Base-by-base conservation (phyloP, 768 basidiomycete genomes). In the Leccinellum rugosiceps region DNA sequence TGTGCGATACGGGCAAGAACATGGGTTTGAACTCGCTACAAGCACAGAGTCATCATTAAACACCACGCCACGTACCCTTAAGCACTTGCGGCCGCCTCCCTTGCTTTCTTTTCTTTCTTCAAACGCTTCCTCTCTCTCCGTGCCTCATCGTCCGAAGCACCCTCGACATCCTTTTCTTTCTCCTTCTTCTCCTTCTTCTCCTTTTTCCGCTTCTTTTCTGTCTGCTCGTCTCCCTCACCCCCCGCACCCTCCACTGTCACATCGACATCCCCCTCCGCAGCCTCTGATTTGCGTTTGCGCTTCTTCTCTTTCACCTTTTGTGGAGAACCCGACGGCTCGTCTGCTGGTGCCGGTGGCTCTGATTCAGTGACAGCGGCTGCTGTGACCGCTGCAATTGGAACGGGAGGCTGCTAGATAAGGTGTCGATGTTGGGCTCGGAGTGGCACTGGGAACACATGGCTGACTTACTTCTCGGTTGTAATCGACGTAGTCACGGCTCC, bases 401-500 rank as follows among this genome's bases (percentile, higher is more conserved):
- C 68, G 21, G 79, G 73, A n/a, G 77, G 72, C 58, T 77, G 75
- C 74, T 78, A 60, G 62, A 43, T 19, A 30, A 58, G 56, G 14
- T 48, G 25, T 66, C 34, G 19, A 46, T 38, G 43, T 9, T 23
- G 6, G 23, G n/a, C n/a, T 19, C n/a, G 45, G 4, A 6, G n/a
- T 35, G 50, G 32, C 30, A 31, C 17, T 5, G 10, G 48, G 3
- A n/a, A 43, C 14, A 15, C 41, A 13, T 21, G 25, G 19, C 62
- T 65, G 61, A 77, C 59, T 59, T 50, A 80, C 82, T 53, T 88
- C 88, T 47, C 89, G 86, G 61, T 81, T 87, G 74, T 96, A 98
- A 72, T 99, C 97, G 53, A 96, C 83, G 71, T 99, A 98, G 68
- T 93, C 92, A 58, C 86, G 83, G 67, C 82, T 90, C 97, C 97